Conservation (phyloP, 768 basidiomycete species). For the Dentipellis fragilis region DNA sequence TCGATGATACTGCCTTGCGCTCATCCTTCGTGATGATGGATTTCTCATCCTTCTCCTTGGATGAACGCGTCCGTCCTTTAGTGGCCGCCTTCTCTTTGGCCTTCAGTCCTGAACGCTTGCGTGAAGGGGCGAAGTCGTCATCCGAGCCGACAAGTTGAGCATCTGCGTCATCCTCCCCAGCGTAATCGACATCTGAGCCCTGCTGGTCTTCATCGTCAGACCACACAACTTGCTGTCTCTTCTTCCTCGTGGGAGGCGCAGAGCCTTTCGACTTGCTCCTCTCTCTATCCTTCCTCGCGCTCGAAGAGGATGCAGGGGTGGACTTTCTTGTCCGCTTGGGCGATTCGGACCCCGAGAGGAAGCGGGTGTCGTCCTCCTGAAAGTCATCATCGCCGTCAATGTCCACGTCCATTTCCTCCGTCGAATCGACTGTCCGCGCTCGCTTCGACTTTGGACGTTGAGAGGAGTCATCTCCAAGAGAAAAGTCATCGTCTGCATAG, state of each 20-base stretch:
- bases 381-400: not conserved
- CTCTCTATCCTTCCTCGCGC: not conserved
- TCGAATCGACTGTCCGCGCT: not conserved
- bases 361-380: not conserved
- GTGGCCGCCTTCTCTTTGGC: slow-evolving; percentile 5
- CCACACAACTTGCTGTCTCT: slow-evolving; percentile 5
- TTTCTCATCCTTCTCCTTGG: slow-evolving; percentile 4
- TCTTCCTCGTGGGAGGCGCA: slow-evolving; percentile 2
- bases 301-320: not conserved
- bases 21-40: slow-evolving; percentile 11
- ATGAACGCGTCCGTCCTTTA: not conserved
- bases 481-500: not conserved
- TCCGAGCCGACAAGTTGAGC: not conserved
- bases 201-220: slow-evolving; percentile 3
- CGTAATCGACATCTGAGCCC: not conserved
- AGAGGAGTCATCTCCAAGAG: no score
- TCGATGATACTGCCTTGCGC: not conserved
- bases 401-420: not conserved
- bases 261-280: not conserved
- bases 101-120: not conserved
- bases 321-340: not conserved
- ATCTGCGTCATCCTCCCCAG: not conserved
- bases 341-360: not conserved
- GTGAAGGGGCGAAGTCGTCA: not conserved
- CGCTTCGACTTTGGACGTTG: not conserved